Conservation (phyloP, 2,329 filamentous ascomycete genomes). For the Aspergillus flavus region DNA sequence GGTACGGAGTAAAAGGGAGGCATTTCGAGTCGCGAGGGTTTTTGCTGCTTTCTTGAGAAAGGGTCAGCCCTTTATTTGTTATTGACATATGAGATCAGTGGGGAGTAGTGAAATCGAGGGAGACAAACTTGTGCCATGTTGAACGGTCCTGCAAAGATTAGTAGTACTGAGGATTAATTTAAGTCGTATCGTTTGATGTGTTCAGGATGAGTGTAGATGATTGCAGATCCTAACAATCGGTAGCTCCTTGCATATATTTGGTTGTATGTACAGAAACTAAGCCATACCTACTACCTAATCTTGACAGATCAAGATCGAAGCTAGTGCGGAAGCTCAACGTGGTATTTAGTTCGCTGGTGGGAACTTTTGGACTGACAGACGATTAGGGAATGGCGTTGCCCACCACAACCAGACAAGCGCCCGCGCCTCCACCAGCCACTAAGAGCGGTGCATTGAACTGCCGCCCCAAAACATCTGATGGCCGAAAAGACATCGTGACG, state of each 20-base stretch:
- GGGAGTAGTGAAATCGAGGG: not conserved
- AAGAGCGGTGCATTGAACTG: slow-evolving; percentile 1
- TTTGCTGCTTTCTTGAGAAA: slow-evolving; percentile 51
- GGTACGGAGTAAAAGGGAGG: slow-evolving; percentile 74
- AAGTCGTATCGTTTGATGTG: not conserved
- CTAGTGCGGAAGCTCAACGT: not conserved
- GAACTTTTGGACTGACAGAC: not conserved
- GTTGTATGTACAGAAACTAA: not conserved
- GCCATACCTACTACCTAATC: not conserved
- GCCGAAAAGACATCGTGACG: slow-evolving; percentile 14
- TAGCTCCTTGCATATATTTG: not conserved
- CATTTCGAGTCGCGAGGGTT: slow-evolving; percentile 76
- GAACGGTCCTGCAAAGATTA: not conserved
- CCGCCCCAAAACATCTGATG: slow-evolving; percentile 28
- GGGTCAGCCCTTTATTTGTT: slow-evolving; percentile 6
- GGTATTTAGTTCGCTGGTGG: not conserved
- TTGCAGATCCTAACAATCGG: not conserved
- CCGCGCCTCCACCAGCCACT: slow-evolving; percentile 28
- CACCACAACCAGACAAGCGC: slow-evolving; percentile 32
- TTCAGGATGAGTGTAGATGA: not conserved
- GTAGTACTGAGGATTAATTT: not conserved
- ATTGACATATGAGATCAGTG: not conserved
- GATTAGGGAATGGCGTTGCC: slow-evolving; percentile 31
- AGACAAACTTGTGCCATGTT: slow-evolving; percentile 31
- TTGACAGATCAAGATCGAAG: not conserved